phyloP scores from a whole-genome alignment of 768 basidiomycete species.

The Arthromyces matolae region DNA sequence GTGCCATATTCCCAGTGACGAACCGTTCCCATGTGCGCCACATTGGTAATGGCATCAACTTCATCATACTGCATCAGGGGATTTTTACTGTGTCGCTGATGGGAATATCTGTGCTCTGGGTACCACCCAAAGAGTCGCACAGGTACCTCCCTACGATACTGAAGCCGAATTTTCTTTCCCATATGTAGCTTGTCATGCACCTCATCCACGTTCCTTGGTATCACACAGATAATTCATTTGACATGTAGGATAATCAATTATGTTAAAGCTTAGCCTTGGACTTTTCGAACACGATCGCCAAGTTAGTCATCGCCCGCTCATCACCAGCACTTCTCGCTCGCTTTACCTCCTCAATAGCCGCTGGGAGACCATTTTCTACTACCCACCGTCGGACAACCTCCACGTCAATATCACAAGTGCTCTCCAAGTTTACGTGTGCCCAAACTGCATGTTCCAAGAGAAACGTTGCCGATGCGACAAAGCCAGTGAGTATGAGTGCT shows the following conservation, averaged over 20 bases:
- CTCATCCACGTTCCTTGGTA: no score
- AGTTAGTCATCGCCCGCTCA: conserved; percentile 24
- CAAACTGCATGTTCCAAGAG: conserved; percentile 71
- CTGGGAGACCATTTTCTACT: conserved; percentile 40
- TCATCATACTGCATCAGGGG: no score
- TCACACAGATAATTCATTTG: no score
- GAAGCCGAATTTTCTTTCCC: no score
- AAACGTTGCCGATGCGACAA: conserved; percentile 48
- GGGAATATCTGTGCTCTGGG: no score
- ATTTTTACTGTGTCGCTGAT: no score
- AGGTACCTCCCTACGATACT: no score
- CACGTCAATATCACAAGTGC: conserved; percentile 37
- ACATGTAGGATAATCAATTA: not conserved
- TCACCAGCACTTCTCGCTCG: conserved; percentile 22
- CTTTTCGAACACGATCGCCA: conserved; percentile 33
- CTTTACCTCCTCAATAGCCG: conserved; percentile 34
- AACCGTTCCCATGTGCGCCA: no score
- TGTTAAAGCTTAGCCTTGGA: conserved; percentile 21
- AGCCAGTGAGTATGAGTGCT: conserved; percentile 55
- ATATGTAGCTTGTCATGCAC: no score
- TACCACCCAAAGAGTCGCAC: no score
- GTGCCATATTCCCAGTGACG: conserved; percentile 53
- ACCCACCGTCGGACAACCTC: conserved; percentile 54
- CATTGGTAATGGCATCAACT: no score
- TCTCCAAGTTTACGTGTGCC: conserved; percentile 34